These are phyloP conservation scores for Nemania diffusa DNA, from an alignment of 2,329 filamentous ascomycete species.

Conservation along the genomic window DNA sequence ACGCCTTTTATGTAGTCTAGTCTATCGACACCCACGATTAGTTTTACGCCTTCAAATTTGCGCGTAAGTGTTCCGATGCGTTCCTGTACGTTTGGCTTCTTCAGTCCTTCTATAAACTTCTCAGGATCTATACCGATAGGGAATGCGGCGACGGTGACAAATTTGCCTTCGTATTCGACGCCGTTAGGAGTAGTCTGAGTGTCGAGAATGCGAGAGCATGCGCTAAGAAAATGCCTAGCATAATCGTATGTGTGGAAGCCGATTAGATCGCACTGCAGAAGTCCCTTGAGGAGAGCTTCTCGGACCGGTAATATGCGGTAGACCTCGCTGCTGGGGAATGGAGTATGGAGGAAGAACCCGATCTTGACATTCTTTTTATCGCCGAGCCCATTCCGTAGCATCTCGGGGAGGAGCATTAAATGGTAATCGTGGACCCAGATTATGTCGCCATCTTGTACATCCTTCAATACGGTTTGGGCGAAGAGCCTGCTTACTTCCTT, in stretches of 20 bases:
- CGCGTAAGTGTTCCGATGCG: constrained; percentile 85
- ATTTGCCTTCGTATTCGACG: constrained; percentile 88
- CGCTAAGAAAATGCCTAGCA: constrained; percentile 95
- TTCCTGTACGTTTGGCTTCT: constrained; percentile 86
- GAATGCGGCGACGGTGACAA: constrained; percentile 92
- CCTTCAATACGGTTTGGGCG: constrained; percentile 84
- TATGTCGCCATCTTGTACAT: constrained; percentile 91
- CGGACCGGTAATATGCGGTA: constrained; percentile 95
- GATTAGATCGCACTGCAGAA: constrained; percentile 93
- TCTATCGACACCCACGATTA: constrained; percentile 96
- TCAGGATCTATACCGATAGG: constrained; percentile 98
- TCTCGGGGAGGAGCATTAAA: constrained; percentile 93
- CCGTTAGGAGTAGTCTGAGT: constrained; percentile 89
- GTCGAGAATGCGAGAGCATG: constrained; percentile 91
- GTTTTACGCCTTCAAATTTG: constrained; percentile 95
- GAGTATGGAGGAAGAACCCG: constrained; percentile 97
- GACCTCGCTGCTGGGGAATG: constrained; percentile 96
- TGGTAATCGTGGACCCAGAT: constrained; percentile 99
- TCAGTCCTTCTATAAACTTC: constrained; percentile 89
- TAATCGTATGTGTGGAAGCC: constrained; percentile 99
- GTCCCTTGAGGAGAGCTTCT: constrained; percentile 85
- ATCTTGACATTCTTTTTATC: constrained; percentile 90
- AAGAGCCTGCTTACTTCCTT: constrained; percentile 93
- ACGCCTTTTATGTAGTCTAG: constrained; percentile 99
- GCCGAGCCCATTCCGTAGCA: constrained; percentile 91